Evolutionary conservation across 2,329 filamentous ascomycete genomes (phyloP), one percentile per base, ranked within the genome.

Genomic region (Stylonectria norvegica): DNA sequence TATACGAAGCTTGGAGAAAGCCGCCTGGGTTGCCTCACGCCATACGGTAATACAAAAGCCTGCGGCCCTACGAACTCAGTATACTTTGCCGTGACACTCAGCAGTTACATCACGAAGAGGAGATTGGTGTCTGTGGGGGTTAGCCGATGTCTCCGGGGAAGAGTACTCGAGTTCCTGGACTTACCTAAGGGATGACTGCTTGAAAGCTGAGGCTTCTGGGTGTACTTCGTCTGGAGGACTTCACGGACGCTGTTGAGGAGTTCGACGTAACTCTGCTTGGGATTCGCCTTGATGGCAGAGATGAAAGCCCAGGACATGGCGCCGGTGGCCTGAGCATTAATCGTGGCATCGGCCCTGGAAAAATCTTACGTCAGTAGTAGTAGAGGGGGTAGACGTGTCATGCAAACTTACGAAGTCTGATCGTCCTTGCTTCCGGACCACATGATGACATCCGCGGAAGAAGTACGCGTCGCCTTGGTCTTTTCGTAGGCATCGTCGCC

Each of bases 271-370:
- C 86, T 95, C 72, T 97, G 93, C 62, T 95, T 85, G 1, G 89
- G 89, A 61, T 95, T 95, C 71, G 90, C 89, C 73, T 86, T 90
- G 59, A 97, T 76, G 15, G 90, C 85, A 2, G 78, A 82, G 64
- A 98, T 93, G 65, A 98, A 98, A 2, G 93, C 93, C 81, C 86
- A 96, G 4, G 89, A 95, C 93, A 98, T 97, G 65, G 93, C 93
- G 40, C 93, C 93, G 0, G 93, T 98, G 22, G 93, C 91, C 68
- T 96, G 78, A 41, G 88, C 82, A 30, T 77, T 80, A 52, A 97
- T 96, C 19, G 82, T 86, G 10, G 93, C 90, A 64, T 98, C 93
- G 68, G 89, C 86, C 43, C 89, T 95, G 53, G 40, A 40, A 35
- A 36, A 36, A n/a, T n/a, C n/a, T 34, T 14, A 12, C 34, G 53